phyloP scores from a whole-genome alignment of 352 stramenopile species.

The Phytophthora kernoviae region DNA sequence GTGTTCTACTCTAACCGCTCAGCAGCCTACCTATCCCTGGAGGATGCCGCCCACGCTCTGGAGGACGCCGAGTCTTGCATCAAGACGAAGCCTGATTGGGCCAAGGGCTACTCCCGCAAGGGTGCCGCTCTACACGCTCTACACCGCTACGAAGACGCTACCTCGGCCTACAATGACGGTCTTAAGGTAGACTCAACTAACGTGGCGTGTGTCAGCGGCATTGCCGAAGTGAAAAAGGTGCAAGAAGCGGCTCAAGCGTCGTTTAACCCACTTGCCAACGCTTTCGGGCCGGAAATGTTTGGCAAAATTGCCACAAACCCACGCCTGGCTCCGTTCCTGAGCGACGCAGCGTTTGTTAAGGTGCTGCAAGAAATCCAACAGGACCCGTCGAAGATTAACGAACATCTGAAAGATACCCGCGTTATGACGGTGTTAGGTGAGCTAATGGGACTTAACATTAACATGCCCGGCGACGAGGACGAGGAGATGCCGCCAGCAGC shows the following conservation, averaged over 20 bases:
- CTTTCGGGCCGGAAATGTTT: conserved; percentile 97
- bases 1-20: conserved; percentile 99
- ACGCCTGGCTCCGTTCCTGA: conserved; percentile 86
- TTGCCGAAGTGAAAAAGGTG: conserved; percentile 94
- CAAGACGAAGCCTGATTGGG: conserved; percentile 93
- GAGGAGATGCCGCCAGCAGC: conserved; percentile 52
- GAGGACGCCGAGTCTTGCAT: conserved; percentile 98
- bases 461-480: conserved; percentile 56
- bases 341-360: conserved; percentile 91
- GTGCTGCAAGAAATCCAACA: conserved; percentile 79
- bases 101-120: conserved; percentile 98
- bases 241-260: conserved; percentile 41
- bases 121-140: conserved; percentile 97
- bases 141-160: conserved; percentile 82
- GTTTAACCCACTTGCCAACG: conserved; percentile 89
- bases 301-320: conserved; percentile 91
- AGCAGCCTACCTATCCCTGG: conserved; percentile 96
- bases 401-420: conserved; percentile 80
- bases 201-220: conserved; percentile 89
- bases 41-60: conserved; percentile 92
- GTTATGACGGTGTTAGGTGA: conserved; percentile 89
- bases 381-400: conserved; percentile 79
- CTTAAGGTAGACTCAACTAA: conserved; percentile 94
- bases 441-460: conserved; percentile 84
- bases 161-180: conserved; percentile 84